A percentile compares a stretch with the other conserved stretches of the same genome.
These are phyloP conservation scores for Erodium moschatum DNA, from an alignment of 441 rosid genomes.

Conservation along the genomic window DNA sequence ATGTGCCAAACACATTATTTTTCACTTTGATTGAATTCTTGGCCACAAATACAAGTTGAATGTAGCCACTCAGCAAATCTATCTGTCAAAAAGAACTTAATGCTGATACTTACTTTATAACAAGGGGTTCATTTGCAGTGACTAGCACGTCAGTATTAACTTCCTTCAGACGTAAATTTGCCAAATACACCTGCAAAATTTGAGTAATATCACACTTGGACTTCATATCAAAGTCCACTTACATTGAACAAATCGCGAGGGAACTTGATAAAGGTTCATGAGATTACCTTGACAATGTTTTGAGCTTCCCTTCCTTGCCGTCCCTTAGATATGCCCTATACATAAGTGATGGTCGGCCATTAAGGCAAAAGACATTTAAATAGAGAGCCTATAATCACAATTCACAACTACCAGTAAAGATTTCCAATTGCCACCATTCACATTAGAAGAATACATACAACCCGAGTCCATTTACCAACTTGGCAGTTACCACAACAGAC, in stretches of 20 bases:
- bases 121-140: slow-evolving; percentile 60
- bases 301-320: slow-evolving; percentile 94
- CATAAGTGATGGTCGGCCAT: background rate
- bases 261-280: slow-evolving; percentile 9
- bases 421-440: too few relatives aligned
- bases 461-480: too few relatives aligned
- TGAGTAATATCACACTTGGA: background rate
- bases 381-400: too few relatives aligned
- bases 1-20: too few relatives aligned
- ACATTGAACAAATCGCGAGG: background rate
- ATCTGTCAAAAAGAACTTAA: too few relatives aligned
- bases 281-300: slow-evolving; percentile 50
- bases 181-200: slow-evolving; percentile 52
- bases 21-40: too few relatives aligned
- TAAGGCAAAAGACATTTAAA: background rate
- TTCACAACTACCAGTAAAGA: too few relatives aligned
- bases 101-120: slow-evolving; percentile 45
- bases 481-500: too few relatives aligned
- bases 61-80: too few relatives aligned
- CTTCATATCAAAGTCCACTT: background rate
- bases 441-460: too few relatives aligned
- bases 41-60: background rate
- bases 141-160: slow-evolving; percentile 61
- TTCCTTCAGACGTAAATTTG: slow-evolving; percentile 64
- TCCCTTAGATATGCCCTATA: slow-evolving; percentile 72